A percentile compares a stretch with the other conserved stretches of the same genome.
phyloP scores from a whole-genome alignment of 441 rosid species.

The Jatropha multifida region DNA sequence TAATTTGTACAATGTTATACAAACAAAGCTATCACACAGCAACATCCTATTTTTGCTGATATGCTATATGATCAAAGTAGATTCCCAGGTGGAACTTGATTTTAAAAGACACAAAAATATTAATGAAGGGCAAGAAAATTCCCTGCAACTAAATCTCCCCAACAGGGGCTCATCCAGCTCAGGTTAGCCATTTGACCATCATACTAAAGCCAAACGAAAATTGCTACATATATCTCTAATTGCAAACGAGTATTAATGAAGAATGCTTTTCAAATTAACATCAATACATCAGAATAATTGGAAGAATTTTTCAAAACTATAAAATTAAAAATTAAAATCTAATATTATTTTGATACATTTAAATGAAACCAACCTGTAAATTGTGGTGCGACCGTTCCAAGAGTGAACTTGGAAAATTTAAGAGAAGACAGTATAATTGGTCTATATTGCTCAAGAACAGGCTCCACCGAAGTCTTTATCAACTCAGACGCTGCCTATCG shows the following conservation, averaged over 20 bases:
- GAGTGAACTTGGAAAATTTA: conserved; percentile 86
- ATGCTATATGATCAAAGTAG: not conserved
- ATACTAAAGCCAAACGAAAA: not conserved
- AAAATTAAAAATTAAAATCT: not conserved
- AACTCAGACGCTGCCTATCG: conserved; percentile 89
- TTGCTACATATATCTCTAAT: not conserved
- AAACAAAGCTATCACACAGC: not conserved
- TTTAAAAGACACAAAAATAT: not conserved
- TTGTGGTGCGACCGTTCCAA: conserved; percentile 98
- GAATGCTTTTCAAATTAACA: not conserved
- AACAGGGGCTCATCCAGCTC: conserved; percentile 7
- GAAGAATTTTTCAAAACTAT: not conserved
- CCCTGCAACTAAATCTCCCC: not conserved
- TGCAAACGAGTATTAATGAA: not conserved
- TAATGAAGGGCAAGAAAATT: not conserved
- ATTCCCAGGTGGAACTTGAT: not conserved
- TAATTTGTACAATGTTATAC: not conserved
- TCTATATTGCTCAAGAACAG: conserved; percentile 80
- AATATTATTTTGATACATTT: not conserved
- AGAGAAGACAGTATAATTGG: conserved; percentile 73
- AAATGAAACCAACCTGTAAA: conserved; percentile 66
- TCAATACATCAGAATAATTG: not conserved
- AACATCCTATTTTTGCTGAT: not conserved
- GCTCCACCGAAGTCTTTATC: conserved; percentile 71
- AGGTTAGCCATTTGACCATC: not conserved